Conservation (phyloP, 495 filamentous ascomycete species). For the Aspergillus diversus region DNA sequence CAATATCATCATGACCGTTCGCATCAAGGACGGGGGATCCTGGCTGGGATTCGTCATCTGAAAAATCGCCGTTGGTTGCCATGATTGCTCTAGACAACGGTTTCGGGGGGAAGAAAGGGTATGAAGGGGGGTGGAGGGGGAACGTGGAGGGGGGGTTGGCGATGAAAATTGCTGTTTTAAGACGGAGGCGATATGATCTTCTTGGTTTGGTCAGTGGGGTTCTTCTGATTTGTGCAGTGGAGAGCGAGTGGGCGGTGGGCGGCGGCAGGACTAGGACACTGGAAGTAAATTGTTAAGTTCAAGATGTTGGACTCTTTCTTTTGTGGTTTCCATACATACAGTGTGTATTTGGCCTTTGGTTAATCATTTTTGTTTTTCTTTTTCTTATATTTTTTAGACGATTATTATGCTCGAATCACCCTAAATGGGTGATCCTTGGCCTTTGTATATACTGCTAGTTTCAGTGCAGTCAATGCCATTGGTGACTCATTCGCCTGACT, state of each 20-base stretch:
- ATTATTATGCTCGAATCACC: neutral
- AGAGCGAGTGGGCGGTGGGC: conserved; percentile 47
- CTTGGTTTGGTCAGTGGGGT: conserved; percentile 28
- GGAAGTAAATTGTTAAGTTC: conserved; percentile 17
- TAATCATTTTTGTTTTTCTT: neutral
- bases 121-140: conserved; percentile 21
- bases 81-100: conserved; percentile 51
- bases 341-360: neutral
- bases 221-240: conserved; percentile 50
- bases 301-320: conserved; percentile 2
- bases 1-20: conserved; percentile 56
- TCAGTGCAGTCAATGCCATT: neutral
- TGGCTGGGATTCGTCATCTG: conserved; percentile 62
- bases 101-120: conserved; percentile 15
- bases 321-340: neutral
- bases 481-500: neutral
- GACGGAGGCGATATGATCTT: conserved; percentile 45
- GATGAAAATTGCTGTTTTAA: conserved; percentile 48
- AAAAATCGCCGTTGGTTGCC: conserved; percentile 67
- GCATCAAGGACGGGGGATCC: conserved; percentile 62
- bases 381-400: neutral
- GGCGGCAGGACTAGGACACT: conserved; percentile 20
- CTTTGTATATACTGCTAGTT: neutral
- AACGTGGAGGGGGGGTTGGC: conserved; percentile 17
- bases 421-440: neutral